Base-by-base conservation (phyloP, 106 monocot species). In the Dioscorea alata region DNA sequence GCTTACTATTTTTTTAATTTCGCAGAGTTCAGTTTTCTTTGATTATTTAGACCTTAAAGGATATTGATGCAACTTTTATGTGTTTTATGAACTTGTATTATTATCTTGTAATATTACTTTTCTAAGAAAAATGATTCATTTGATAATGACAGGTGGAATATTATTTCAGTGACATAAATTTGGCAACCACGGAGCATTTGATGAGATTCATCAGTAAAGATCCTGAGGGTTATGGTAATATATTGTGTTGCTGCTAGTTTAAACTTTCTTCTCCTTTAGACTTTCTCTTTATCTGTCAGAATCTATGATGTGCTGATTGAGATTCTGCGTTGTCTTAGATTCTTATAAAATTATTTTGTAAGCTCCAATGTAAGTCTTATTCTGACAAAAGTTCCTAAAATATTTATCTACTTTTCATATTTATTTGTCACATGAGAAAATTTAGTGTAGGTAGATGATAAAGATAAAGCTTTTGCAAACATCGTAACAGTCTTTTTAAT, bases 191-290 rank as follows among this genome's bases (percentile, higher is more conserved):
- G 33, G 97, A 99, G 68, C 97, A 99, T 70, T 83, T 99, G 78
- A 92, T 99, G 86, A 92, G 92, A 77, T 99, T 99, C 76, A 99
- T 99, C 71, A 83, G 57, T 57, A 99, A 90, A 77, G 97, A 99
- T 83, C 82, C 89, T 23, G 97, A 99, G 23, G 97, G 97, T 59
- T 99, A 71, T 81, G 97, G 97, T 99, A 82, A 80, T 28, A 58
- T 33, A 65, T 57, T 13, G 15, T 66, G 20, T 10, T 57, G 33
- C 48, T 56, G 18, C 33, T 63, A 32, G 50, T 50, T 8, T 73
- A 4, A 19, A 0, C 7, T 18, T 20, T 4, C 28, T 76, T 9
- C 15, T 61, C 2, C 25, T 63, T 50, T 17, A 12, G 1, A 28
- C 12, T 49, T 51, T 60, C 17, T 35, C 48, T 13, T 35, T 48